These are phyloP conservation scores for Penicillium frequentans DNA, from an alignment of 2,329 filamentous ascomycete species.

Conservation along the genomic window DNA sequence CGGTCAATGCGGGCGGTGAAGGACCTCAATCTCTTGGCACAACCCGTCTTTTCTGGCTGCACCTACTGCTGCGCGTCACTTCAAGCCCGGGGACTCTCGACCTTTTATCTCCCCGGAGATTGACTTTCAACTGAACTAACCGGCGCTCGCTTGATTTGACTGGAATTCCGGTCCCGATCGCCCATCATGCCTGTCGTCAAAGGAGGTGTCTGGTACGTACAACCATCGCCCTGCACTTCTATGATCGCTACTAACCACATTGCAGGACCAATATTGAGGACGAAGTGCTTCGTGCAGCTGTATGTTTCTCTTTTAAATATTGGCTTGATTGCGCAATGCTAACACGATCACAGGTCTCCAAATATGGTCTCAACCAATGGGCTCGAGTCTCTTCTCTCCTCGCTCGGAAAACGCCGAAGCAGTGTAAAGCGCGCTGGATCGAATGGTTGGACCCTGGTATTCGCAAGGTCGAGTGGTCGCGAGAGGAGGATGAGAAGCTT, in stretches of 20 bases:
- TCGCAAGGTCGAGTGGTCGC: conserved; percentile 98
- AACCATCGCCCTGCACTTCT: not conserved
- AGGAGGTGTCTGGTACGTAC: conserved; percentile 59
- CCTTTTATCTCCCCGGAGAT: conserved; percentile 14
- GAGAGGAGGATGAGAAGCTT: conserved; percentile 97
- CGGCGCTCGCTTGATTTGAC: not conserved
- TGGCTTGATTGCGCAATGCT: conserved; percentile 5
- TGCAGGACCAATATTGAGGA: conserved; percentile 70
- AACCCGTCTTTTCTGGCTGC: conserved; percentile 26
- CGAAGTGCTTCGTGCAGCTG: conserved; percentile 94
- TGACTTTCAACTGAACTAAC: not conserved
- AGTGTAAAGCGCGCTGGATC: conserved; percentile 97
- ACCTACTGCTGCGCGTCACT: conserved; percentile 24
- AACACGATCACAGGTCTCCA: conserved; percentile 59
- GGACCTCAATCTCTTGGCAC: conserved; percentile 24
- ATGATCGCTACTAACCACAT: conserved; percentile 18
- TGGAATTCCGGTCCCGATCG: conserved; percentile 4
- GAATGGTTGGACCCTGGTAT: conserved; percentile 99
- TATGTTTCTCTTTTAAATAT: conserved; percentile 20
- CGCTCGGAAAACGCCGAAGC: conserved; percentile 95
- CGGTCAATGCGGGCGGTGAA: conserved; percentile 22
- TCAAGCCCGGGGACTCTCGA: conserved; percentile 16
- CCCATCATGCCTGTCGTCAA: conserved; percentile 64
- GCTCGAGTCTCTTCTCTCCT: conserved; percentile 95
- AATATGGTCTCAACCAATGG: conserved; percentile 97